These are phyloP conservation scores for Centrapalus pauciflorus DNA, from an alignment of 129 eudicot genomes.

Conservation along the genomic window DNA sequence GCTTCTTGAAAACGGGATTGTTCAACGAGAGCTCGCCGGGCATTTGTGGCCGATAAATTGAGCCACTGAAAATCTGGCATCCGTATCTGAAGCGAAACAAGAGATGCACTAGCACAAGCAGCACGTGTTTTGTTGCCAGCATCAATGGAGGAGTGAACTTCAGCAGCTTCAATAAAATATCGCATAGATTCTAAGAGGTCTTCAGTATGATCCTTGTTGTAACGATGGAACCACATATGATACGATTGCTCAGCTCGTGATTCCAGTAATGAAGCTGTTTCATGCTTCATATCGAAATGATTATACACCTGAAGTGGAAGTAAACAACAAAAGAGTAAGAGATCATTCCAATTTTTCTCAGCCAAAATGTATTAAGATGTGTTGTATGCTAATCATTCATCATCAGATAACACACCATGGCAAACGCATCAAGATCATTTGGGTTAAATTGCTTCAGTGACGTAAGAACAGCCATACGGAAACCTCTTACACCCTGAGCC, in stretches of 20 bases:
- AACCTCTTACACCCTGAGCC: conserved; percentile 84
- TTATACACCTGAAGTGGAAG: conserved; percentile 61
- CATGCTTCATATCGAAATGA: conserved; percentile 96
- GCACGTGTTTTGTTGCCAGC: conserved; percentile 87
- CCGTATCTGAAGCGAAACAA: conserved; percentile 89
- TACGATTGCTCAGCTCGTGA: conserved; percentile 83
- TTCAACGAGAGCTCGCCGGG: conserved; percentile 78
- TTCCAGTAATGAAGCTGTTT: conserved; percentile 85
- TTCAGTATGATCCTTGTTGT: conserved; percentile 86
- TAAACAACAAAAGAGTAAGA: neutral
- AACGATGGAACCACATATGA: conserved; percentile 67
- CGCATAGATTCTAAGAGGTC: conserved; percentile 96
- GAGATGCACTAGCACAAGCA: conserved; percentile 92
- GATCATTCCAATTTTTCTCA: neutral
- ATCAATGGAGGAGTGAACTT: conserved; percentile 91
- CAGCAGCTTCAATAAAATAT: conserved; percentile 88
- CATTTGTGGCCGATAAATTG: conserved; percentile 74
- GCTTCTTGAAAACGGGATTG: conserved; percentile 97
- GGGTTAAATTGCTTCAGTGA: conserved; percentile 86
- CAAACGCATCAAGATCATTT: conserved; percentile 83
- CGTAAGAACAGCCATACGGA: conserved; percentile 95
- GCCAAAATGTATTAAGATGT: neutral
- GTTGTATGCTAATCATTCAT: neutral
- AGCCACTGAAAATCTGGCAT: conserved; percentile 94
- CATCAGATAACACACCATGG: conserved; percentile 59